A percentile compares a stretch with the other conserved stretches of the same genome.
phyloP scores from a whole-genome alignment of 768 basidiomycete genomes.

The Sarcodon aspratus region DNA sequence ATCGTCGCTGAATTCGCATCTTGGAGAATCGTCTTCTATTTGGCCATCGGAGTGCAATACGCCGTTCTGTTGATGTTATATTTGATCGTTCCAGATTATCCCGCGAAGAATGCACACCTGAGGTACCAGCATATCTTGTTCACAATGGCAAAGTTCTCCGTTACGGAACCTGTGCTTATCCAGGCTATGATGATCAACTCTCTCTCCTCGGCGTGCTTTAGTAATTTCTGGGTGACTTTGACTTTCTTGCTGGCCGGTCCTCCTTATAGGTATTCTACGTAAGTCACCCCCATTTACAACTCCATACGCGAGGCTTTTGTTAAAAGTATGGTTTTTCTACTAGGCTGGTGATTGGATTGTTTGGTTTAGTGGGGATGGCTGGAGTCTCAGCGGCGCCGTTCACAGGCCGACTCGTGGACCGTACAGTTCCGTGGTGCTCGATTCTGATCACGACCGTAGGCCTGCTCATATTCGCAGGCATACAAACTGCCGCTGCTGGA shows the following conservation, averaged over 20 bases:
- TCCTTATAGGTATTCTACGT: constrained; percentile 71
- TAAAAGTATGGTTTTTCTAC: not conserved
- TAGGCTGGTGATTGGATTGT: constrained; percentile 37
- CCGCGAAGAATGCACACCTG: constrained; percentile 54
- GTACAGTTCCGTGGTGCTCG: constrained; percentile 68
- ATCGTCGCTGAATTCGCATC: constrained; percentile 60
- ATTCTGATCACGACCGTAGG: constrained; percentile 42
- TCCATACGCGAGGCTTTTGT: constrained; percentile 1
- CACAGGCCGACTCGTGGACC: constrained; percentile 58
- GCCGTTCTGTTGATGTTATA: constrained; percentile 49
- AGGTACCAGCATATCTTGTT: constrained; percentile 59
- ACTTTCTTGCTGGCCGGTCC: constrained; percentile 74
- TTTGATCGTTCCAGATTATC: constrained; percentile 71
- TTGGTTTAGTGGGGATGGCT: constrained; percentile 38
- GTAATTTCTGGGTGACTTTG: constrained; percentile 39
- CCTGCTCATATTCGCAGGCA: constrained; percentile 39
- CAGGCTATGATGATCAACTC: constrained; percentile 57
- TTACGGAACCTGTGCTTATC: constrained; percentile 71
- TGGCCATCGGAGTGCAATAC: constrained; percentile 62
- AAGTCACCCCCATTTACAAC: constrained; percentile 11
- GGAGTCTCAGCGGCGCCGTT: constrained; percentile 63
- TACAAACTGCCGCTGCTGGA: constrained; percentile 64
- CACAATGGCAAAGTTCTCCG: constrained; percentile 67
- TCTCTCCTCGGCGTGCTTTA: constrained; percentile 44
- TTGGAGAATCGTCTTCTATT: constrained; percentile 71